Conservation (phyloP, 2,329 filamentous ascomycete species). For the Ceratocystis diversiconidia region DNA sequence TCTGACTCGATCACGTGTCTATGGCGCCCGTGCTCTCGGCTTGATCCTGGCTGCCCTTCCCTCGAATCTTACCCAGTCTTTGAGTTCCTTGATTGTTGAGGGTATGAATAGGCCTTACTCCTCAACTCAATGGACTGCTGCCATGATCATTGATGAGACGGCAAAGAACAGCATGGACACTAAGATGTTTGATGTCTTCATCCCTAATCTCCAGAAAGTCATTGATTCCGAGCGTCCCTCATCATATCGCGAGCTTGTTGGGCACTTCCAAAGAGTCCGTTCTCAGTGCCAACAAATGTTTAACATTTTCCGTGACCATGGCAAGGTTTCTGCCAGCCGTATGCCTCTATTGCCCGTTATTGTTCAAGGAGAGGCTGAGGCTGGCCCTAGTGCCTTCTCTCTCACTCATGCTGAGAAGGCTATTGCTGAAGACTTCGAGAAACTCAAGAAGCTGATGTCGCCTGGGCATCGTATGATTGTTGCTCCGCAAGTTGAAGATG, state of each 20-base stretch:
- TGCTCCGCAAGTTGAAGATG: conserved; percentile 62
- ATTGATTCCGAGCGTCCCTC: conserved; percentile 68
- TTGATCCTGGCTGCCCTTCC: conserved; percentile 68
- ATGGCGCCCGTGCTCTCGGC: conserved; percentile 73
- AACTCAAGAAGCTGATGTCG: conserved; percentile 74
- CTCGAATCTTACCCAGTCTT: conserved; percentile 44
- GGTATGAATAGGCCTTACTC: conserved; percentile 60
- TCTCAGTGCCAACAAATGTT: conserved; percentile 84
- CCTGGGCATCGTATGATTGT: conserved; percentile 79
- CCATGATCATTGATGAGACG: conserved; percentile 79
- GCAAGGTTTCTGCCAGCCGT: conserved; percentile 60
- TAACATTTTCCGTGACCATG: conserved; percentile 82
- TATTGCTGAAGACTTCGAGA: conserved; percentile 71
- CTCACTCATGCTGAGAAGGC: conserved; percentile 79
- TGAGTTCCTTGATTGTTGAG: conserved; percentile 39
- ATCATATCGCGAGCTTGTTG: conserved; percentile 81
- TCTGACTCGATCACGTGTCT: conserved; percentile 78
- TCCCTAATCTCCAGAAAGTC: conserved; percentile 54
- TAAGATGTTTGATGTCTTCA: conserved; percentile 41
- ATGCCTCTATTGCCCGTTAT: conserved; percentile 75
- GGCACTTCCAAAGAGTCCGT: conserved; percentile 74
- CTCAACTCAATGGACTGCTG: conserved; percentile 71
- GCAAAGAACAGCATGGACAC: conserved; percentile 42
- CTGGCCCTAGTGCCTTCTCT: conserved; percentile 85
- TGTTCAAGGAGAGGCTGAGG: conserved; percentile 83